Conservation (phyloP, 169 alveolate genomes). For the Babesia gibsoni region DNA sequence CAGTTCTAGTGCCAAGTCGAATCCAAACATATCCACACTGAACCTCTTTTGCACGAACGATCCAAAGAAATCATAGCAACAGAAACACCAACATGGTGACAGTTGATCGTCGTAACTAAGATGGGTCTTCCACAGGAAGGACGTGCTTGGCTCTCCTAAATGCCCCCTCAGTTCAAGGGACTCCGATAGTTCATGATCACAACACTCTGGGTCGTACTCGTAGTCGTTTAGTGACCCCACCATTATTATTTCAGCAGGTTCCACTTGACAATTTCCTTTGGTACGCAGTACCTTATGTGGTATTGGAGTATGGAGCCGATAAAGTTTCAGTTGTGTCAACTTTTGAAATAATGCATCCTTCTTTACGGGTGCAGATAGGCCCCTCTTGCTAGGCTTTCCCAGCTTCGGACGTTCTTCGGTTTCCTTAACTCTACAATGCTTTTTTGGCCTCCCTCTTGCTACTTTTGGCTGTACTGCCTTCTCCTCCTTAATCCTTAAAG, state of each 20-base stretch:
- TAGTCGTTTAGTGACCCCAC: conserved; percentile 18
- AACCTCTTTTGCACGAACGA: conserved; percentile 37
- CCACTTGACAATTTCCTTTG: neutral
- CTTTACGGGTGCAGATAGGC: too few species aligned
- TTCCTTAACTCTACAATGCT: too few species aligned
- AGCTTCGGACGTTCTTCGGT: too few species aligned
- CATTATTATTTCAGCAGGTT: neutral
- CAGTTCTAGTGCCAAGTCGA: conserved; percentile 42
- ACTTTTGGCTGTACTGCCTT: too few species aligned
- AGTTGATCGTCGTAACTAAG: conserved; percentile 17
- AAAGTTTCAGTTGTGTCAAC: neutral
- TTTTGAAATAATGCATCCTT: too few species aligned
- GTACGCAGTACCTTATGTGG: neutral
- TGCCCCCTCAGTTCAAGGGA: neutral
- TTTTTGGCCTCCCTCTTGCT: too few species aligned
- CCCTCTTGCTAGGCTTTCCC: too few species aligned
- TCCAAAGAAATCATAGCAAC: conserved; percentile 51
- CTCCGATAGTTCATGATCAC: conserved; percentile 3
- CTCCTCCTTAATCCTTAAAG: too few species aligned
- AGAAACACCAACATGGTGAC: conserved; percentile 57
- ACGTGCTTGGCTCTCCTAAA: neutral
- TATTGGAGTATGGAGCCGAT: conserved; percentile 21
- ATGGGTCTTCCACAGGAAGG: conserved; percentile 46
- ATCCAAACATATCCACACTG: conserved; percentile 23
- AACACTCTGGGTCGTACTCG: conserved; percentile 11